Conservation (phyloP, 306 rosid species). For the Spatholobus suberectus region DNA sequence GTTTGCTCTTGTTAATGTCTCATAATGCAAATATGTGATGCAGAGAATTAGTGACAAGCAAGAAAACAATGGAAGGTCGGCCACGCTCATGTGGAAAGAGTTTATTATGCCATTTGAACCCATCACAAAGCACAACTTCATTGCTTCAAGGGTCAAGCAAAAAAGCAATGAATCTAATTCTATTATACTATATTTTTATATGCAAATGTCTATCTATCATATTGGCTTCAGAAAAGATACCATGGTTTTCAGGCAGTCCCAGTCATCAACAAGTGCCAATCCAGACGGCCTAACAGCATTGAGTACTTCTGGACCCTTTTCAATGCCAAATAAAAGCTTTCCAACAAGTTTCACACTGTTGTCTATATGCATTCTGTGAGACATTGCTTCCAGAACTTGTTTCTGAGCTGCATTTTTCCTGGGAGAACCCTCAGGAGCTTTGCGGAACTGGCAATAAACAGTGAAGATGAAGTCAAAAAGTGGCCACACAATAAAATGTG, state of each 20-base stretch:
- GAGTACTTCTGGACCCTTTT: slow-evolving; percentile 76
- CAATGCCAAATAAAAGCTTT: slow-evolving; percentile 81
- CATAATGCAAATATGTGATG: not conserved
- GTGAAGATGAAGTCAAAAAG: slow-evolving; percentile 8
- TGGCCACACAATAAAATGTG: not conserved
- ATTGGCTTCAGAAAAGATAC: slow-evolving; percentile 48
- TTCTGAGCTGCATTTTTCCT: slow-evolving; percentile 80
- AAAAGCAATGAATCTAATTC: not conserved
- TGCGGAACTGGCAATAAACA: slow-evolving; percentile 66
- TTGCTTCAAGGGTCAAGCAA: not conserved
- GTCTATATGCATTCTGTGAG: slow-evolving; percentile 88
- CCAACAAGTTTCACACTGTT: slow-evolving; percentile 75
- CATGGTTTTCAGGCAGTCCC: slow-evolving; percentile 82
- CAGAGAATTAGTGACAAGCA: not conserved
- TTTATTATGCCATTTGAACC: not conserved
- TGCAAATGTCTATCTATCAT: not conserved
- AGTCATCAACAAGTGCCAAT: slow-evolving; percentile 81
- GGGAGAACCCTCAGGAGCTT: slow-evolving; percentile 82
- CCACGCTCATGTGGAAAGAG: not conserved
- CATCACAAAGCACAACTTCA: slow-evolving; percentile 1
- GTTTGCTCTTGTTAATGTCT: not conserved
- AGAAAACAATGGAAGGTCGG: not conserved
- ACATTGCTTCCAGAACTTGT: slow-evolving; percentile 85
- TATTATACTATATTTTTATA: not conserved
- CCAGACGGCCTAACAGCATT: slow-evolving; percentile 64